These are phyloP conservation scores for Colletotrichum tropicale DNA, from an alignment of 2,329 filamentous ascomycete species.

Conservation along the genomic window DNA sequence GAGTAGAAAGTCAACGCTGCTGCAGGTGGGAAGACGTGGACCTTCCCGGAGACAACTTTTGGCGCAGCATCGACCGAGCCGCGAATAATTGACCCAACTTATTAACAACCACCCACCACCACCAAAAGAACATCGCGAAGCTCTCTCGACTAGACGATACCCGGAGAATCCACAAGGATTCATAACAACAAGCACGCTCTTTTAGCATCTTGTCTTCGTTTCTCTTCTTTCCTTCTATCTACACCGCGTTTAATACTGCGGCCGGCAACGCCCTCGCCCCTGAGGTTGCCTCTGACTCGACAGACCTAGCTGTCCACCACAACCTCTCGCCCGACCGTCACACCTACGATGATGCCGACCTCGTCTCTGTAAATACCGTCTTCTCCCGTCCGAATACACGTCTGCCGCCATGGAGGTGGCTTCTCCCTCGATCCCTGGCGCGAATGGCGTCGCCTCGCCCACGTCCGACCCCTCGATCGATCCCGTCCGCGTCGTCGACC, in stretches of 20 bases:
- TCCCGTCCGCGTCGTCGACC: constrained; percentile 72
- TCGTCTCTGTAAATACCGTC: constrained; percentile 18
- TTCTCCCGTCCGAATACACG: constrained; percentile 18
- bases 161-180: not conserved
- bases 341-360: constrained; percentile 17
- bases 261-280: not conserved
- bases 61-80: not conserved
- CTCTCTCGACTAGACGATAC: constrained; percentile 14
- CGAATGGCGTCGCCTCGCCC: constrained; percentile 49
- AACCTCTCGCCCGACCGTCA: not conserved
- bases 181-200: not conserved
- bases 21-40: not conserved
- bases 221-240: not conserved
- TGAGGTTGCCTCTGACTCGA: constrained; percentile 7
- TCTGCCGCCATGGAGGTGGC: constrained; percentile 57
- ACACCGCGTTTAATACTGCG: not conserved
- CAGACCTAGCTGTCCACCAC: not conserved
- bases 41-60: not conserved
- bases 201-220: not conserved
- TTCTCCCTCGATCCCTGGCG: constrained; percentile 46
- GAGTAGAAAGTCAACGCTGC: constrained; percentile 16
- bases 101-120: not conserved
- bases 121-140: not conserved
- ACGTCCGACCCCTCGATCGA: constrained; percentile 64
- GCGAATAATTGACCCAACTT: not conserved